Conservation (phyloP, 495 filamentous ascomycete species). For the Aspergillus sparsus region DNA sequence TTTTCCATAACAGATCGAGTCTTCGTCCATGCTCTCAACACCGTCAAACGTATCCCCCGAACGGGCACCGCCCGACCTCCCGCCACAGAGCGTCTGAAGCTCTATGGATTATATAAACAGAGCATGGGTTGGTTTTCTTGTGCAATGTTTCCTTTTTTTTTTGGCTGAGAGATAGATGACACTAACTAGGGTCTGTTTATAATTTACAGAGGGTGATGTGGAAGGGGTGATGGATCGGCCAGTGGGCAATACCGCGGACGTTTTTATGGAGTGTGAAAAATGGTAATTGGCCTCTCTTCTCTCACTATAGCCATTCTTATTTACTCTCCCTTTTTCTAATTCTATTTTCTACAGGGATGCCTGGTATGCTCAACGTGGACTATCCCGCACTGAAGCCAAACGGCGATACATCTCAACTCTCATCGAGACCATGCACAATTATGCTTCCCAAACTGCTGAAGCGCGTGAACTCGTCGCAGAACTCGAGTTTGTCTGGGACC, state of each 20-base stretch:
- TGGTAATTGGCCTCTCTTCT: constrained; percentile 44
- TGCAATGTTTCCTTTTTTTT: background rate
- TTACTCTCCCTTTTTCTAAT: background rate
- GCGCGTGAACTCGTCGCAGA: constrained; percentile 87
- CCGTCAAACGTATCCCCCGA: constrained; percentile 94
- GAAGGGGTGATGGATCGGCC: constrained; percentile 89
- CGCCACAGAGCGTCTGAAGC: constrained; percentile 75
- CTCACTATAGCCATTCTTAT: background rate
- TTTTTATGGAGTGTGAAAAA: constrained; percentile 60
- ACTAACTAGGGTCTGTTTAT: constrained; percentile 18
- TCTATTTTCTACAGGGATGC: constrained; percentile 61
- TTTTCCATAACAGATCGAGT: constrained; percentile 73
- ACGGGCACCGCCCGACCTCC: constrained; percentile 88
- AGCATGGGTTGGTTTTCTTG: constrained; percentile 65
- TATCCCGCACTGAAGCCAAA: constrained; percentile 90
- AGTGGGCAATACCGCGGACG: constrained; percentile 53
- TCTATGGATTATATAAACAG: constrained; percentile 99
- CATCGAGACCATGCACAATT: constrained; percentile 94
- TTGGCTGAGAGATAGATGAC: background rate
- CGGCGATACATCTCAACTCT: constrained; percentile 87
- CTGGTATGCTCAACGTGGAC: constrained; percentile 81
- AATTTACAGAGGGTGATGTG: constrained; percentile 79
- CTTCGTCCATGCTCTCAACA: constrained; percentile 97
- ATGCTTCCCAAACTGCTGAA: constrained; percentile 80
- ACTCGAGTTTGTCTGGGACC: constrained; percentile 98